phyloP scores from a whole-genome alignment of 495 filamentous ascomycete species.

The Cairneyella variabilis region DNA sequence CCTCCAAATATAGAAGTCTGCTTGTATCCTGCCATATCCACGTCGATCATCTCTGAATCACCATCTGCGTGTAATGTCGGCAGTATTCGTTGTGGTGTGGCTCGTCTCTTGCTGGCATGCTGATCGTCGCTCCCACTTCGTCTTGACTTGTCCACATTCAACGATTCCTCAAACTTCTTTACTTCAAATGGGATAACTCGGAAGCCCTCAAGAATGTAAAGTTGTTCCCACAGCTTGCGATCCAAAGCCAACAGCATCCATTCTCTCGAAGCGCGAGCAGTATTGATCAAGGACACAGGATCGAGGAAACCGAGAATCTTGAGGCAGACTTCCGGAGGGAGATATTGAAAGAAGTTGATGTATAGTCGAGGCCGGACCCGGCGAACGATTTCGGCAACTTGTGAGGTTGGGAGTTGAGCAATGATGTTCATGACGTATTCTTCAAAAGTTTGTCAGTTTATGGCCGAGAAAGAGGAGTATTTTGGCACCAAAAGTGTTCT shows the following conservation, averaged over 20 bases:
- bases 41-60: conserved; percentile 45
- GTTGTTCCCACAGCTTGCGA: conserved; percentile 75
- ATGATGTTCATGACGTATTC: conserved; percentile 64
- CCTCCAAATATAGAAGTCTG: conserved; percentile 20
- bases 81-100: conserved; percentile 25
- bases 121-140: conserved; percentile 10
- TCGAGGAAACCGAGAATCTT: conserved; percentile 85
- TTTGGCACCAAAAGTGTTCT: too few relatives aligned
- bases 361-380: conserved; percentile 74
- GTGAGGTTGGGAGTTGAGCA: conserved; percentile 67
- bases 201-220: conserved; percentile 86
- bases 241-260: conserved; percentile 85
- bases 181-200: conserved; percentile 65
- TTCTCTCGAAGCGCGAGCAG: conserved; percentile 69
- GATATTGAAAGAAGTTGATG: conserved; percentile 81
- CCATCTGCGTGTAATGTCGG: conserved; percentile 29
- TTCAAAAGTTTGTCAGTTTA: conserved; percentile 20
- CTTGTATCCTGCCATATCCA: conserved; percentile 20
- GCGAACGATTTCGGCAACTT: conserved; percentile 73
- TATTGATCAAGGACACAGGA: conserved; percentile 67
- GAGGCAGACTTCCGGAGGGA: conserved; percentile 85
- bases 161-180: conserved; percentile 58
- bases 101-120: conserved; percentile 24
- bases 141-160: conserved; percentile 32
- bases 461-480: too few relatives aligned